Evolutionary conservation across 768 basidiomycete species (phyloP).

Genomic region (Pulveroboletus sp.): DNA sequence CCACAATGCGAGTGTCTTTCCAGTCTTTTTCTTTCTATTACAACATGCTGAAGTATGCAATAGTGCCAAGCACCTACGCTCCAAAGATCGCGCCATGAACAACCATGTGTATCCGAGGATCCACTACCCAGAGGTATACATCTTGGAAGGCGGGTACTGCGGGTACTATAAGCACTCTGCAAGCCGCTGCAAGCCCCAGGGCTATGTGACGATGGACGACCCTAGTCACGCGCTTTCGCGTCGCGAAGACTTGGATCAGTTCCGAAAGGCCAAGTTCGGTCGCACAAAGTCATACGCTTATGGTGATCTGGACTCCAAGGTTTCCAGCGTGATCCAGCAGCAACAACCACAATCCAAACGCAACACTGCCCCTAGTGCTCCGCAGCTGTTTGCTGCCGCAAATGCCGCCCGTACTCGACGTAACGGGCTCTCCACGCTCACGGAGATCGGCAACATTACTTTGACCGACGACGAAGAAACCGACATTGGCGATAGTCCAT

Average conservation of each 20-base stretch:
- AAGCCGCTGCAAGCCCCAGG: slow-evolving; percentile 69
- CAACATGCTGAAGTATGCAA: slow-evolving; percentile 2
- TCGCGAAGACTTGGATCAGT: slow-evolving; percentile 83
- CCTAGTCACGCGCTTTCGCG: slow-evolving; percentile 77
- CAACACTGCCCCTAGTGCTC: slow-evolving; percentile 60
- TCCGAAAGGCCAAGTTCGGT: slow-evolving; percentile 83
- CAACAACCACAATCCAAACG: slow-evolving; percentile 50
- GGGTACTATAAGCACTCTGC: slow-evolving; percentile 72
- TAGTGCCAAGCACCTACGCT: slow-evolving; percentile 91
- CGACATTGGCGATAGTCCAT: slow-evolving; percentile 82
- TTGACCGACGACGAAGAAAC: slow-evolving; percentile 71
- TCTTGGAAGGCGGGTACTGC: slow-evolving; percentile 95
- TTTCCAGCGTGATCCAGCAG: slow-evolving; percentile 32
- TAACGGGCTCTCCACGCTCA: slow-evolving; percentile 56
- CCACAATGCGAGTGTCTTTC: slow-evolving; percentile 71
- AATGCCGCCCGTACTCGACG: slow-evolving; percentile 64
- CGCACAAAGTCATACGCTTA: slow-evolving; percentile 91
- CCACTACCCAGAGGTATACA: slow-evolving; percentile 94
- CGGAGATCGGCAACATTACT: slow-evolving; percentile 60
- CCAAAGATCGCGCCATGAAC: slow-evolving; percentile 85
- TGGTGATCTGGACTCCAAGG: slow-evolving; percentile 61
- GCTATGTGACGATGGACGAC: slow-evolving; percentile 94
- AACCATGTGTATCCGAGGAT: slow-evolving; percentile 87
- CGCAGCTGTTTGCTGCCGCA: slow-evolving; percentile 61
- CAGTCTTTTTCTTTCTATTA: background rate